Evolutionary conservation across 2,329 filamentous ascomycete species (phyloP).

Genomic region (Alternaria ventricosa): DNA sequence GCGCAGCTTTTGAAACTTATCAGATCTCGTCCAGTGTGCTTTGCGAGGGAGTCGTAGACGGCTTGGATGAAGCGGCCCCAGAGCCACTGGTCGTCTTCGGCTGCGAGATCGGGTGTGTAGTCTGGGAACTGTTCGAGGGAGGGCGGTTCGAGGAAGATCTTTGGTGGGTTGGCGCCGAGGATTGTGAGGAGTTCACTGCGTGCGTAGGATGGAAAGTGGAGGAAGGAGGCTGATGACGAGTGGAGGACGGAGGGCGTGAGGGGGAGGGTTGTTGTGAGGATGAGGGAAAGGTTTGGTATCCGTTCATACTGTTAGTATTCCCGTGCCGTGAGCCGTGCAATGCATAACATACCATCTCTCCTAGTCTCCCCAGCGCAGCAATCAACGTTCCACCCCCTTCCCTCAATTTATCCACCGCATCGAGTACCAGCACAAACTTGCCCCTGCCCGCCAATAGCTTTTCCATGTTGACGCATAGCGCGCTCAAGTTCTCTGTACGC

Average conservation of each 20-base stretch:
- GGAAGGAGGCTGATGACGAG: constrained; percentile 72
- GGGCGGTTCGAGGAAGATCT: constrained; percentile 52
- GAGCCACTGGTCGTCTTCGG: constrained; percentile 69
- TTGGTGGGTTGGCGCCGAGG: constrained; percentile 60
- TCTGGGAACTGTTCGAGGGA: constrained; percentile 52
- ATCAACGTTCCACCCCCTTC: constrained; percentile 81
- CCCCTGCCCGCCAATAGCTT: constrained; percentile 63
- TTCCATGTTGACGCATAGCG: constrained; percentile 74
- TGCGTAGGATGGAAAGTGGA: constrained; percentile 84
- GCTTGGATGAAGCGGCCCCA: constrained; percentile 83
- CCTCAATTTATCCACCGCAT: constrained; percentile 83
- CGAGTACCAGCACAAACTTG: constrained; percentile 83
- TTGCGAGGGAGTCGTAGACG: constrained; percentile 85
- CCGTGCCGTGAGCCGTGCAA: accelerated
- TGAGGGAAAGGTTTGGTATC: constrained; percentile 78
- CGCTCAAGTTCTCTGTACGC: constrained; percentile 80
- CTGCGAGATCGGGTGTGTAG: constrained; percentile 55
- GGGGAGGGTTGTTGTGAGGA: constrained; percentile 79
- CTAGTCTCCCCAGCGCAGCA: constrained; percentile 79
- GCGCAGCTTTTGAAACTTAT: constrained; percentile 74
- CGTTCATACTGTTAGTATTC: constrained; percentile 45
- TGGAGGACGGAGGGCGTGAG: constrained; percentile 70
- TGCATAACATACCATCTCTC: constrained; percentile 68
- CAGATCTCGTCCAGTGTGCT: constrained; percentile 80
- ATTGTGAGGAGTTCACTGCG: constrained; percentile 82